Evolutionary conservation across 208 protist genomes (phyloP).

Genomic region (Wallacemonas collosoma): DNA sequence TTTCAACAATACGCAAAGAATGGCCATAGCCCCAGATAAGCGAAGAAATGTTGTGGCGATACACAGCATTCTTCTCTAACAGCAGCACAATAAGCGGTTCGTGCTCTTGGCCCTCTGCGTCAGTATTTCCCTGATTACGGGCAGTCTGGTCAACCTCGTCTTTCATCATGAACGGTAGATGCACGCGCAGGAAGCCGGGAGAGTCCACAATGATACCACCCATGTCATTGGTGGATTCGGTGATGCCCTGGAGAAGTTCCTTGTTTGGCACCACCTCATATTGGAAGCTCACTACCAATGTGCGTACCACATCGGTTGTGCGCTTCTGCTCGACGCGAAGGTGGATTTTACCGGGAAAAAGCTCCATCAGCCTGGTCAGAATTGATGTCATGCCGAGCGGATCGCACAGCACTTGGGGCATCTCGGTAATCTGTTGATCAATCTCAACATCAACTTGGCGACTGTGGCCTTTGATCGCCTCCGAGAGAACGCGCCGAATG

Average conservation of each 20-base stretch:
- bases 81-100: constrained; percentile 61
- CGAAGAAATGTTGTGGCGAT: constrained; percentile 66
- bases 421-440: constrained; percentile 53
- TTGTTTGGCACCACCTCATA: constrained; percentile 50
- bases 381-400: constrained; percentile 37
- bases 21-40: constrained; percentile 57
- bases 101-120: constrained; percentile 33
- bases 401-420: constrained; percentile 55
- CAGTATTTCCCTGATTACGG: constrained; percentile 26
- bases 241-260: constrained; percentile 31
- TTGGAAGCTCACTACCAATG: constrained; percentile 54
- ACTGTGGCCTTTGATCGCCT: constrained; percentile 51
- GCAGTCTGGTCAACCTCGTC: constrained; percentile 39
- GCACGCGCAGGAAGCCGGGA: constrained; percentile 40
- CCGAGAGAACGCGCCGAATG: constrained; percentile 51
- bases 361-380: constrained; percentile 42
- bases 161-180: constrained; percentile 56
- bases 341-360: constrained; percentile 54
- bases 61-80: constrained; percentile 69
- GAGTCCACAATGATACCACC: constrained; percentile 51
- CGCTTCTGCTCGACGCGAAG: constrained; percentile 61
- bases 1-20: constrained; percentile 63
- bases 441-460: constrained; percentile 52
- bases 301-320: constrained; percentile 53
- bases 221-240: constrained; percentile 45